Conservation (phyloP, 2,329 filamentous ascomycete species). For the Ophiocordyceps camponoti-saundersi region DNA sequence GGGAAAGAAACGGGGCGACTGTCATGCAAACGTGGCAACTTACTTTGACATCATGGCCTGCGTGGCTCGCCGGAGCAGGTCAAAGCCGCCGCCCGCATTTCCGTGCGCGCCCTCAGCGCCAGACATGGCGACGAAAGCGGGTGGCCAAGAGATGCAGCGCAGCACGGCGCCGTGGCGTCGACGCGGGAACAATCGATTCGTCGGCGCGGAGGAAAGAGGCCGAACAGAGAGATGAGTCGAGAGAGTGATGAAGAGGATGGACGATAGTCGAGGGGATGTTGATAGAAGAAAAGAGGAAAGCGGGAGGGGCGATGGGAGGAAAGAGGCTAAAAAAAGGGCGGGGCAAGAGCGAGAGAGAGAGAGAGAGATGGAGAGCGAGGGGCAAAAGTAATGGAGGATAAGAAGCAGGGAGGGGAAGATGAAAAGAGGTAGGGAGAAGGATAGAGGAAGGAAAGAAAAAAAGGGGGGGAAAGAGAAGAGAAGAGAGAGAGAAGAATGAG, state of each 20-base stretch:
- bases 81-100: slow-evolving; percentile 27
- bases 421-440: background rate
- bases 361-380: background rate
- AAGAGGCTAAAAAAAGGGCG: background rate
- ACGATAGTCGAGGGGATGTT: too few species aligned
- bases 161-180: background rate
- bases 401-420: background rate
- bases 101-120: slow-evolving; percentile 21
- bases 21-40: slow-evolving; percentile 11
- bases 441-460: background rate
- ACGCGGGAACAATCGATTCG: background rate
- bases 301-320: background rate
- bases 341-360: background rate
- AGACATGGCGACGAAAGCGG: slow-evolving; percentile 23
- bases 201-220: background rate
- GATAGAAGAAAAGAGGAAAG: too few species aligned
- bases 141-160: background rate
- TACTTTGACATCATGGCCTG: slow-evolving; percentile 48
- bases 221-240: background rate
- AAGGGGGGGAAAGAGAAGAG: background rate
- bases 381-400: background rate
- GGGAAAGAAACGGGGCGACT: slow-evolving; percentile 6
- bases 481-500: background rate
- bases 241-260: background rate
- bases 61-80: slow-evolving; percentile 42